A percentile compares a stretch with the other conserved stretches of the same genome.
phyloP scores from a whole-genome alignment of 1,139 yeast species.

The Pichia sp. region DNA sequence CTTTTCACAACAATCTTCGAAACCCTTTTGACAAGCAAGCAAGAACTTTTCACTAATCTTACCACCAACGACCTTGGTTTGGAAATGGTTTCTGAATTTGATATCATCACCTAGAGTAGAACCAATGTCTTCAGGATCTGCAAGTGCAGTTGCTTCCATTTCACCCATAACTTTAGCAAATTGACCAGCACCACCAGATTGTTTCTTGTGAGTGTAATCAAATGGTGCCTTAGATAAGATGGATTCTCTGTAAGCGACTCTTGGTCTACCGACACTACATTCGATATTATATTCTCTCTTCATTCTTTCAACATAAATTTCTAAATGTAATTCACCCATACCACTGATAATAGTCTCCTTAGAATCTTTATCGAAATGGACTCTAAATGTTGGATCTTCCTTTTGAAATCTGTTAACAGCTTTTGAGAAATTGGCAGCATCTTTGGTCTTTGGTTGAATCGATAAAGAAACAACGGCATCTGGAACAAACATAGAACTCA shows the following conservation, averaged over 20 bases:
- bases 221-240: slow-evolving; percentile 66
- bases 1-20: slow-evolving; percentile 89
- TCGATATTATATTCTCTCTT: slow-evolving; percentile 95
- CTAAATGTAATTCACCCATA: slow-evolving; percentile 97
- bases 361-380: slow-evolving; percentile 80
- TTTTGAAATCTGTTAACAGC: slow-evolving; percentile 97
- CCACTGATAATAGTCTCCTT: slow-evolving; percentile 96
- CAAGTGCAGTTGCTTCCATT: slow-evolving; percentile 41
- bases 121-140: slow-evolving; percentile 36
- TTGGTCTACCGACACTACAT: slow-evolving; percentile 94
- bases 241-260: slow-evolving; percentile 96
- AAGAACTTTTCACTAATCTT: slow-evolving; percentile 92
- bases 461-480: slow-evolving; percentile 96
- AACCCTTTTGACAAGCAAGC: slow-evolving; percentile 92
- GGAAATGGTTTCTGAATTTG: slow-evolving; percentile 49
- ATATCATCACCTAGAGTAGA: slow-evolving; percentile 22
- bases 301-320: slow-evolving; percentile 96
- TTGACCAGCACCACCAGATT: slow-evolving; percentile 99
- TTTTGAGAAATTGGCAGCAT: slow-evolving; percentile 83
- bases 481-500: slow-evolving; percentile 98
- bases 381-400: slow-evolving; percentile 98
- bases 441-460: slow-evolving; percentile 81
- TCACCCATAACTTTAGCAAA: slow-evolving; percentile 94
- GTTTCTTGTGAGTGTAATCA: slow-evolving; percentile 94
- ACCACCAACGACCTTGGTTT: slow-evolving; percentile 92